Conservation (phyloP, 2,329 filamentous ascomycete genomes). For the Colletotrichum tanaceti region DNA sequence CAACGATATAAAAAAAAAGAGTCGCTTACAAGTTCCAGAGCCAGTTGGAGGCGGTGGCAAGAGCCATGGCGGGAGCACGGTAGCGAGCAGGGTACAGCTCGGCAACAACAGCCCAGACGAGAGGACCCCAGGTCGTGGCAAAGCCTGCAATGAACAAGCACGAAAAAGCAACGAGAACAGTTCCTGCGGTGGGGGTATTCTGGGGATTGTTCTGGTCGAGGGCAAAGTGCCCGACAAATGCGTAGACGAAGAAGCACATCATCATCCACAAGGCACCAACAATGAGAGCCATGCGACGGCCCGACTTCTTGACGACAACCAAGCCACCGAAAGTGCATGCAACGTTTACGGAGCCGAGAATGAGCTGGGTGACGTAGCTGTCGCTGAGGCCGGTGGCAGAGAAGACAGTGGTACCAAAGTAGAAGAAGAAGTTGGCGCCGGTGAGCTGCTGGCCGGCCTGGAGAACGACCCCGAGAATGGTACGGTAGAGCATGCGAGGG, state of each 20-base stretch:
- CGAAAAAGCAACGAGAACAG: constrained; percentile 74
- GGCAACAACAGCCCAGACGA: constrained; percentile 74
- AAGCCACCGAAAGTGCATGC: constrained; percentile 73
- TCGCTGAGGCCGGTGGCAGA: constrained; percentile 72
- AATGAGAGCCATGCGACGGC: constrained; percentile 72
- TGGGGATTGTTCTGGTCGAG: constrained; percentile 56
- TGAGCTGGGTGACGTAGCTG: constrained; percentile 75
- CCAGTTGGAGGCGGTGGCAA: constrained; percentile 71
- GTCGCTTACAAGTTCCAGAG: constrained; percentile 72
- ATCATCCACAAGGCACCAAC: constrained; percentile 71
- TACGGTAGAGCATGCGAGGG: constrained; percentile 74
- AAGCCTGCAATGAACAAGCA: constrained; percentile 76
- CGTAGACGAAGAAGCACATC: constrained; percentile 61
- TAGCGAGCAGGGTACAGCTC: constrained; percentile 73
- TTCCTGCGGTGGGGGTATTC: constrained; percentile 62
- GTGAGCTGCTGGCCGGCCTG: constrained; percentile 76
- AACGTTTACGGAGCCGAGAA: constrained; percentile 75
- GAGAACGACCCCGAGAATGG: constrained; percentile 69
- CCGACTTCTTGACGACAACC: constrained; percentile 73
- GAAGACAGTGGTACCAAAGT: constrained; percentile 76
- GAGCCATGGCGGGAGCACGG: constrained; percentile 64
- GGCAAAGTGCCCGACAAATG: constrained; percentile 61
- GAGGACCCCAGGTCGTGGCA: constrained; percentile 76
- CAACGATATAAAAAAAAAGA: constrained; percentile 57
- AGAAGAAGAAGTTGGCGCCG: constrained; percentile 76